Base-by-base conservation (phyloP, 2,329 filamentous ascomycete species). In the Fusarium mangiferae region DNA sequence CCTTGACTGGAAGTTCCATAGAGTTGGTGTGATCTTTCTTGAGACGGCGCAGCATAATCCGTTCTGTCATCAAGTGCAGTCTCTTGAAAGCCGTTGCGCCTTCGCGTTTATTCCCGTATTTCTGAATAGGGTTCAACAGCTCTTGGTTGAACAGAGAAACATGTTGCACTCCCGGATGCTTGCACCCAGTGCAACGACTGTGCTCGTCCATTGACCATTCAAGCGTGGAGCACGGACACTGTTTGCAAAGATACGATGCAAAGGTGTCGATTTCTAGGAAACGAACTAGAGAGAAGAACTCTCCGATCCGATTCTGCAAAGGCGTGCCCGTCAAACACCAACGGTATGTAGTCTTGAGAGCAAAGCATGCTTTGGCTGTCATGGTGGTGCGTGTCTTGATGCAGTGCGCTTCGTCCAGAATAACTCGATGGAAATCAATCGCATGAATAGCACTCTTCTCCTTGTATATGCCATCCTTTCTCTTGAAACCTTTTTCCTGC, bases 291-390 rank as follows among this genome's bases (percentile, higher is more conserved):
- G 96, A 98, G 83, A 98, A 98, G 82, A 98, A 97, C 81, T 98
- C 96, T 78, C 96, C 96, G 74, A 98, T 98, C 60, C 96, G 93
- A 80, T 98, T 99, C 82, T 99, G 96, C 3, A 99, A 90, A 1
- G 96, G 96, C 3, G 96, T 99, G 14, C 96, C 96, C 22, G 94
- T 96, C 67, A 99, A 87, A 80, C 96, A 99, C 94, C 96, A 98
- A 77, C 97, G 97, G 83, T 96, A 98, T 24, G 89, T 91, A 24
- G 93, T 93, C 68, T 95, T 92, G 46, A 99, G 86, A 3, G 95
- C 95, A 80, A 98, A 98, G 81, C 96, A 98, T 45, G 96, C 96
- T 82, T 94, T 97, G 28, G 96, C 96, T 18, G 96, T 96, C 84
- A 95, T 94, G 14, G 95, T 97, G 28, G 92, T 94, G 69, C 96